Base-by-base conservation (phyloP, 2,329 filamentous ascomycete genomes). In the Pseudocercospora cruenta region DNA sequence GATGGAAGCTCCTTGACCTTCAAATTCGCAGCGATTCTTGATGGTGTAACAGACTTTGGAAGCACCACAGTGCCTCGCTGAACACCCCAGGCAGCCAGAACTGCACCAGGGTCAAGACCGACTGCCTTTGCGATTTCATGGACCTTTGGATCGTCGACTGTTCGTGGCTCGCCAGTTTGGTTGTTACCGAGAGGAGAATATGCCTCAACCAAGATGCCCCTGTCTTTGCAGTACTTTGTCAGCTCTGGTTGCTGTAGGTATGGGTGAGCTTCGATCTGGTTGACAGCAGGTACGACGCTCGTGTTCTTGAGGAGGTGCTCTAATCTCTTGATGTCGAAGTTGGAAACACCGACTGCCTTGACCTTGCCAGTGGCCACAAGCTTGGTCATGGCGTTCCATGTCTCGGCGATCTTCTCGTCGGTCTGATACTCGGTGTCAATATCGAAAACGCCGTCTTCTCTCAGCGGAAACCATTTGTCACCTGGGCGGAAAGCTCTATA, bases 401-500 rank as follows among this genome's bases (percentile, higher is more conserved):
- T 74, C 19, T 68, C 66, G 43, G 60, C 63, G 43, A 66, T 49
- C 60, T 79, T 78, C 49, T 83, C 75, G 16, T 77, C 80, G 2
- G 78, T 72, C 33, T 77, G 72, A 12, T 77, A 75, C 22, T 80
- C 82, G 62, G 82, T 71, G 28, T 78, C 68, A 70, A 65, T 65
- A 1, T 39, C 16, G 43, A 65, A 65, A n/a, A 65, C 59, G 26
- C 63, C 63, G 31, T 65, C 58, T 21, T 54, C 54, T 22, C 62
- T 54, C 58, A 83, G 82, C 2, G 84, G 84, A 63, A 84, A 81
- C 84, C 63, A 67, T 43, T 62, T 64, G 64, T 67, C 62, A 53
- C 67, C 63, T 7, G 67, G 47, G n/a, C 64, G 60, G 60, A 69
- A 69, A 24, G 65, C 67, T 26, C 67, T 69, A 45, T n/a, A 3